Evolutionary conservation across 495 filamentous ascomycete genomes (phyloP).

Genomic region (Penicillium desertorum): DNA sequence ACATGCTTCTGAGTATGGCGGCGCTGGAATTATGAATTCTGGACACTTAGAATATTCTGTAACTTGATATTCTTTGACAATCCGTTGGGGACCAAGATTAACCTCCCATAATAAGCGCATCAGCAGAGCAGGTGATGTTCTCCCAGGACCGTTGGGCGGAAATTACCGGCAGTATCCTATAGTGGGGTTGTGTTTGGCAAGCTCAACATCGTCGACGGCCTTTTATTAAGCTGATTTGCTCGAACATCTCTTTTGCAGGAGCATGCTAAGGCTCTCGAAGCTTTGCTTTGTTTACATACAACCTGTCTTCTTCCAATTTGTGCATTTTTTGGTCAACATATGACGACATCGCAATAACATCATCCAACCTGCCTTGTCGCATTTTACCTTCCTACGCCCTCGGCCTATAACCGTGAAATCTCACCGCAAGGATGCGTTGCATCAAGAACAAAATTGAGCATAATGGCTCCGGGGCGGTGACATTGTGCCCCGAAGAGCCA

Average conservation of each 20-base stretch:
- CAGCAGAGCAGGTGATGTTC: neutral
- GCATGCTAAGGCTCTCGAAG: neutral
- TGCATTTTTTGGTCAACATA: neutral
- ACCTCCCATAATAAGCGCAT: neutral
- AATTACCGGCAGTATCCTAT: constrained; percentile 19
- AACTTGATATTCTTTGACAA: neutral
- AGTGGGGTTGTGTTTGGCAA: constrained; percentile 16
- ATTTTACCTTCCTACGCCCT: neutral
- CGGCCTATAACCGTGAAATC: neutral
- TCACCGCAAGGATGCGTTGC: constrained; percentile 58
- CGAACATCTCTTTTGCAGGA: neutral
- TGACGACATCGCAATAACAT: constrained; percentile 5
- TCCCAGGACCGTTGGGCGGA: constrained; percentile 7
- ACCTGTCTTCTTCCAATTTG: neutral
- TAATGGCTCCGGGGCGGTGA: constrained; percentile 75
- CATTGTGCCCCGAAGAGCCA: constrained; percentile 82
- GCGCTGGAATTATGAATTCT: neutral
- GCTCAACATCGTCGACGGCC: neutral
- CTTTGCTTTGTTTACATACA: no score
- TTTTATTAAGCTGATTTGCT: neutral
- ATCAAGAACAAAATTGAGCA: constrained; percentile 72
- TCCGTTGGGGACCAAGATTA: neutral
- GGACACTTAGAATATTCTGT: neutral
- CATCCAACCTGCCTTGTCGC: constrained; percentile 1
- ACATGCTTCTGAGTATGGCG: neutral